These are phyloP conservation scores for Orychophragmus violaceus DNA, from an alignment of 345 rosid genomes.

Conservation along the genomic window DNA sequence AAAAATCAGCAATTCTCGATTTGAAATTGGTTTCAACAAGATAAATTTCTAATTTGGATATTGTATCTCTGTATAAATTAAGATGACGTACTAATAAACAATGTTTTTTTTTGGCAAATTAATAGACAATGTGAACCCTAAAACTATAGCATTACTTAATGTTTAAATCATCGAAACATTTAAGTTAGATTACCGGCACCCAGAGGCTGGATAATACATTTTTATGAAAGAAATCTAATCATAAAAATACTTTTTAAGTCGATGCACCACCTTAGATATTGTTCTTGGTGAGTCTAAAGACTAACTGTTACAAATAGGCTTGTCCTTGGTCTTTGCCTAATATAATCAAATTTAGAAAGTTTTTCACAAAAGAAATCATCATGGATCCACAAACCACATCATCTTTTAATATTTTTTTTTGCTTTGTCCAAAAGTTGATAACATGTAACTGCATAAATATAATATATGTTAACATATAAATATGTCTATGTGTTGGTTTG, in stretches of 20 bases:
- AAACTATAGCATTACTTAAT: neutral
- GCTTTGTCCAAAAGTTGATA: neutral
- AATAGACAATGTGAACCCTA: neutral
- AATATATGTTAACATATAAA: neutral
- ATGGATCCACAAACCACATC: conserved; percentile 22
- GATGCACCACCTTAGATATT: neutral
- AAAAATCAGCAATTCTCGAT: neutral
- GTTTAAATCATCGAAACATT: neutral
- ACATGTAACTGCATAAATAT: conserved; percentile 2
- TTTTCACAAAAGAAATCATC: conserved; percentile 20
- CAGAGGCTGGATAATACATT: neutral
- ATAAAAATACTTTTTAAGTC: neutral
- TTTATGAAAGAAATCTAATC: neutral
- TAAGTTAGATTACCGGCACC: neutral
- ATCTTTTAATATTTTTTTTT: neutral
- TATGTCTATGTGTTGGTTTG: neutral
- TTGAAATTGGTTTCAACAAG: neutral
- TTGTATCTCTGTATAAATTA: neutral
- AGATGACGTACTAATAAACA: neutral
- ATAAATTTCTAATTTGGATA: neutral
- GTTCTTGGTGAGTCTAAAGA: conserved; percentile 18
- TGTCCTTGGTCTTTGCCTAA: conserved; percentile 15
- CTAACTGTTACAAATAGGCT: conserved; percentile 19
- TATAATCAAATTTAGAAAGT: conserved; percentile 23
- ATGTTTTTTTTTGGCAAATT: too few relatives aligned